Base-by-base conservation (phyloP, 805 yeast genomes). In the Sugiyamaella boreocaroliniensis region DNA sequence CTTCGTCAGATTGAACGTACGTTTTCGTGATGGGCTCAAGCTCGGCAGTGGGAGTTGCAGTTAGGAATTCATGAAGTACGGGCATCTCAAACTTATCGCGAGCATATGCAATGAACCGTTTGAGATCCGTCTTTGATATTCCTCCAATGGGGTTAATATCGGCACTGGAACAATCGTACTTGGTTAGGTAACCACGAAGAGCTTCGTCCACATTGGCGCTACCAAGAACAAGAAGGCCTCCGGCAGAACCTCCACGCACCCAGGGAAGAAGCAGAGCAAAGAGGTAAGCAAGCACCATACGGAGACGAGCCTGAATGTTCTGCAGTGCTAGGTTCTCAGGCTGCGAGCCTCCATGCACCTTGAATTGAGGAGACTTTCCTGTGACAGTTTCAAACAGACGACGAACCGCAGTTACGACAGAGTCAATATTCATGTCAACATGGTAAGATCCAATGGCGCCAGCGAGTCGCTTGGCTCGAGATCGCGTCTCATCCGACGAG, bases 111-210 rank as follows among this genome's bases (percentile, higher is more conserved):
- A 93, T 93, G 63, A 95, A 93, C 49, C 79, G 75, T 66, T 88
- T 89, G 66, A 93, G 73, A 65, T 95, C 99, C 0, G 89, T 89
- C 67, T 93, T 93, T 14, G 99, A 92, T 43, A 93, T 88, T 37
- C 97, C 96, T n/a, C 99, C 99, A 60, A 93, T 95, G 26, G 99
- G 99, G 66, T 93, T 93, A 55, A 93, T 80, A 71, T 93, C 99
- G 1, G 99, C 99, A 15, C 95, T 83, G 2, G 98, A 90, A 68
- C 97, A 89, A 68, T 93, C 99, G 69, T 93, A 93, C 67, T 93
- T 93, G 9, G 99, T 93, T 64, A 93, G 74, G 64, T 93, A 93
- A 0, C 99, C 99, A 55, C 99, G 76, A 55, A 93, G 72, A 62
- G 96, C 89, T 67, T 93, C 99, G 69, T 93, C 99, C 12, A 93